Evolutionary conservation across 805 yeast species (phyloP), one percentile per base, ranked within the genome.

Genomic region (Diddensiella transvaalensis): DNA sequence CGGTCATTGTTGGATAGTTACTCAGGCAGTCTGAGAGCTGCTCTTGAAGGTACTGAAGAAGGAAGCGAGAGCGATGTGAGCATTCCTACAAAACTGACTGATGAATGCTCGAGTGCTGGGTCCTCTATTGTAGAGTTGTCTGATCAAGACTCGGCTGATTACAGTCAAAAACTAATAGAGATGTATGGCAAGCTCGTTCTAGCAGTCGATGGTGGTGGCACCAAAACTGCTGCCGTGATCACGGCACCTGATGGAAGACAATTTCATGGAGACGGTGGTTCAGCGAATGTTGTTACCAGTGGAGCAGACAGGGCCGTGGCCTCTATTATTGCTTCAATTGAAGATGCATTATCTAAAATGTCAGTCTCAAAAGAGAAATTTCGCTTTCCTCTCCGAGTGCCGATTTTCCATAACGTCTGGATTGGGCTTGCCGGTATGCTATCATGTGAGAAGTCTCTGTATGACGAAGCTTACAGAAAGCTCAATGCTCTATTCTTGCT

Each of bases 151-250:
- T 8, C 8, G 8, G 17, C 38, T 35, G 38, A 15, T 17, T 6
- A 35, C 8, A 13, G 32, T 26, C 8, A 13, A 8, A 26, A 8
- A 8, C 32, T 13, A 17, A 10, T 35, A 6, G 6, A 6, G 38
- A 35, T 8, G 18, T 17, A 35, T 35, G 38, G 21, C 15, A 35
- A 18, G 8, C 15, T 35, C 15, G 38, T 13, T 15, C 44, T 58
- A 21, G 44, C 50, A 3, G 49, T 59, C 22, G 62, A 59, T 42
- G 62, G 59, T n/a, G 62, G 62, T n/a, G 62, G 62, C 3, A 48
- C 61, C 22, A 56, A 56, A 32, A 55, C 60, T 22, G 40, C 54
- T 5, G 60, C 55, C 4, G 53, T 50, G 4, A 47, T 58, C 22
- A 48, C 48, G 21, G 42, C 42, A 13, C 21, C 51, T 2, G 23